Evolutionary conservation across 148 eudicot genomes (phyloP), one percentile per base, ranked within the genome.

Genomic region (Selenicereus undatus): DNA sequence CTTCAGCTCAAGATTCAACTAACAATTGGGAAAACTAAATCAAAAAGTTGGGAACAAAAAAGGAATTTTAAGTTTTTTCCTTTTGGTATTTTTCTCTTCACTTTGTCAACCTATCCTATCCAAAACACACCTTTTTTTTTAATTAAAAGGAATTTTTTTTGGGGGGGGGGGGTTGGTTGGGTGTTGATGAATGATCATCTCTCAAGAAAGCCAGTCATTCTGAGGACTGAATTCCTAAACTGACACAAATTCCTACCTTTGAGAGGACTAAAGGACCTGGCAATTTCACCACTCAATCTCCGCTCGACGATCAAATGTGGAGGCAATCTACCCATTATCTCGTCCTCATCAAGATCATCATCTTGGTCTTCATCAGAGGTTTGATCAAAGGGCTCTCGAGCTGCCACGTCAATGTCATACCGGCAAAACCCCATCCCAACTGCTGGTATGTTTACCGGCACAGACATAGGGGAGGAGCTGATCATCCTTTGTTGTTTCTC

Each of bases 121-220:
- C 43, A 39, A 39, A 39, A 39, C 43, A 39, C 43, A 39, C 43
- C 43, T 5, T 39, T 32, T 32, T 32, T 32, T 32, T n/a, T n/a
- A n/a, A n/a, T n/a, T n/a, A n/a, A n/a, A n/a, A n/a, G n/a, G n/a
- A n/a, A n/a, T n/a, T 11, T 12, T 52, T 52, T 52, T 52, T 52
- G 10, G 26, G 52, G 32, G 43, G 43, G 43, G 32, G 32, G 32
- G 32, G 32, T 32, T 32, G 32, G 32, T 32, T 32, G 32, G 32
- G 2, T 7, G 43, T 1, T 39, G 43, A 39, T 39, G 43, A 39
- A 39, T 7, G 27, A 69, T 83, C 60, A 88, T 73, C 88, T 79
- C 83, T 88, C 91, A 27, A 88, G 82, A 71, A 86, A 88, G 9
- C 91, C 91, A n/a, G 91, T 88, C 78, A 86, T 73, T 73, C 89